Percentiles rank a stretch among this genome's conserved stretches.
These are phyloP conservation scores for Geotrichum phurueaensis DNA, from an alignment of 1,139 yeast species.

Conservation along the genomic window DNA sequence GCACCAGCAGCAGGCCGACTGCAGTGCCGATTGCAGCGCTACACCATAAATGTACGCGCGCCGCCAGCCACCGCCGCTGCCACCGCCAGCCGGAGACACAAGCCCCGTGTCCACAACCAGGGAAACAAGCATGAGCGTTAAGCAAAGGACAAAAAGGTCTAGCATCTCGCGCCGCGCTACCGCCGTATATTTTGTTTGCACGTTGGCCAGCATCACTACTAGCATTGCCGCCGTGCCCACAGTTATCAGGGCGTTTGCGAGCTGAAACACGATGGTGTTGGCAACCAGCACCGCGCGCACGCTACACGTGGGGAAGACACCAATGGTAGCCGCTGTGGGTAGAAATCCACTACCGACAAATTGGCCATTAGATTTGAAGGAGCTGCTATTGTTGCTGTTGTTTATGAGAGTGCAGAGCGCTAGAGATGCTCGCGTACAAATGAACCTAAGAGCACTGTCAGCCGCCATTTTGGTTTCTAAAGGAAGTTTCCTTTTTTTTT, in stretches of 20 bases:
- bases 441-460: not conserved
- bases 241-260: constrained; percentile 85
- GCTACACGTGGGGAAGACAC: constrained; percentile 71
- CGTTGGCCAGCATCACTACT: constrained; percentile 68
- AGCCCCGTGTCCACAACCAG: constrained; percentile 91
- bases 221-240: constrained; percentile 64
- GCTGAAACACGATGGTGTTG: constrained; percentile 82
- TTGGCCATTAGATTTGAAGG: too few species aligned
- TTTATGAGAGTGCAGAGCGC: not conserved
- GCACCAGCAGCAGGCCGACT: constrained; percentile 62
- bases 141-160: constrained; percentile 57
- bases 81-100: constrained; percentile 63
- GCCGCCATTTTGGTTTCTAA: too few species aligned
- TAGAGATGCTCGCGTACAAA: not conserved
- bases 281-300: constrained; percentile 83
- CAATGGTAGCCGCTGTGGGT: constrained; percentile 33
- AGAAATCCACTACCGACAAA: too few species aligned
- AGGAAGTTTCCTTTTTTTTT: too few species aligned
- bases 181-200: constrained; percentile 83
- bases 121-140: constrained; percentile 55
- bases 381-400: not conserved
- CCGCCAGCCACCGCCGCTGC: too few species aligned
- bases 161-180: constrained; percentile 87
- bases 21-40: constrained; percentile 72
- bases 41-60: constrained; percentile 73